Evolutionary conservation across 2,329 filamentous ascomycete species (phyloP).

Genomic region (Gyromitra esculenta): DNA sequence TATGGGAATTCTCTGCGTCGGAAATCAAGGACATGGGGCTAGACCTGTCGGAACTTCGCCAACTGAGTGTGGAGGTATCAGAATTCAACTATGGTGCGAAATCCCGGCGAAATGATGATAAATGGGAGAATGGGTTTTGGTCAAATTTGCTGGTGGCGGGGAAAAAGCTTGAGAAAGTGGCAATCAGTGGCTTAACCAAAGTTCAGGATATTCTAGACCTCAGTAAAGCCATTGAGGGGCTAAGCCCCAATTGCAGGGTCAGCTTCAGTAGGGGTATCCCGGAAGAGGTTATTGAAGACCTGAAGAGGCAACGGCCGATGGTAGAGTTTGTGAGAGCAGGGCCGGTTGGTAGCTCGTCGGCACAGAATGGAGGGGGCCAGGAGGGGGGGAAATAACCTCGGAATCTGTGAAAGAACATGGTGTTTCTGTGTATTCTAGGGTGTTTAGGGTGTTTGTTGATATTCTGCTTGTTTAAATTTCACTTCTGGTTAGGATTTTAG

Average conservation of each 20-base stretch:
- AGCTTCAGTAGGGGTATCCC: conserved; percentile 37
- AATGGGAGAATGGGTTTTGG: conserved; percentile 46
- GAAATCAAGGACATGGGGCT: conserved; percentile 43
- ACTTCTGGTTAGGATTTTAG: conserved; percentile 18
- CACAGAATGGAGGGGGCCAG: not conserved
- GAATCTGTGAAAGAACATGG: not conserved
- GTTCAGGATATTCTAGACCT: conserved; percentile 40
- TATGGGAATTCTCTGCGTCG: conserved; percentile 37
- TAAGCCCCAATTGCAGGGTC: conserved; percentile 37
- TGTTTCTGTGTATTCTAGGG: conserved; percentile 29
- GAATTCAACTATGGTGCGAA: conserved; percentile 35
- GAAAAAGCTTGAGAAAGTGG: conserved; percentile 38
- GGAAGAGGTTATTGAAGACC: conserved; percentile 34
- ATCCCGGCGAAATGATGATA: conserved; percentile 22
- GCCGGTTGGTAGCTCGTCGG: conserved; percentile 14
- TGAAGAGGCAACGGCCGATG: conserved; percentile 32
- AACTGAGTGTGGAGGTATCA: conserved; percentile 37
- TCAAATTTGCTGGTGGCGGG: conserved; percentile 30
- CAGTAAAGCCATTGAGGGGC: conserved; percentile 24
- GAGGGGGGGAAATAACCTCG: conserved; percentile 24
- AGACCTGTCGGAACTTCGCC: conserved; percentile 35
- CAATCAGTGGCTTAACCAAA: conserved; percentile 41
- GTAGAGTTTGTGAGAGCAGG: conserved; percentile 41
- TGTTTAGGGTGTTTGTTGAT: conserved; percentile 31
- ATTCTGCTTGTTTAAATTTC: conserved; percentile 14